Base-by-base conservation (phyloP, 1,284 basidiomycete species). In the Nidula niveotomentosa region DNA sequence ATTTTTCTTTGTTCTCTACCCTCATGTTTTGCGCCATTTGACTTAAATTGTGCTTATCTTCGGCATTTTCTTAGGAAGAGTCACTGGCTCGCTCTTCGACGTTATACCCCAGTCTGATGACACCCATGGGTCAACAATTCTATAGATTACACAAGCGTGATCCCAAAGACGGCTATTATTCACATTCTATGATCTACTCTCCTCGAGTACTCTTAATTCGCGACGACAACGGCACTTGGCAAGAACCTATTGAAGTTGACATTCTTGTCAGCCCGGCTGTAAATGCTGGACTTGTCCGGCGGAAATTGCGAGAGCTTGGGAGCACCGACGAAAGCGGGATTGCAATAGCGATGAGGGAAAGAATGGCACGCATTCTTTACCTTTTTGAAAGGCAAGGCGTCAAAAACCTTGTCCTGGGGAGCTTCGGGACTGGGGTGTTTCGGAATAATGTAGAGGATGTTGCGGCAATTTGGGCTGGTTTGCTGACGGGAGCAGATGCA, bases 391-490 rank as follows among this genome's bases (percentile, higher is more conserved):
- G 71, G 36, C 74, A 81, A 58, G 81, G 81, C 8, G 77, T 80
- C 13, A 73, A 73, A 57, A 76, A 83, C 58, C 55, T 90, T 45
- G 84, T 91, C 1, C 67, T 90, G 44, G 88, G 89, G 34, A 85
- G 83, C 60, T 90, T 88, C 67, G 88, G 88, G 8, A 90, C 87
- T 0, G 88, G 88, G 0, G 87, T 85, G 6, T 90, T 89, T 68
- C 72, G 71, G 58, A 90, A 90, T 62, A 73, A 78, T 34, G 79
- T 89, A 13, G 65, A 69, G 50, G 69, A 74, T 54, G 75, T 89
- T 36, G 86, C 84, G 1, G 65, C 66, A 48, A 72, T 86, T 12
- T 89, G 86, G 85, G 82, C 77, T 36, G 80, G 85, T 46, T 65
- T 88, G 23, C 63, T 90, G 52, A 65, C 72, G 0, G 71, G 66